Evolutionary conservation across 306 rosid genomes (phyloP).

Genomic region (Arachis hypogaea): DNA sequence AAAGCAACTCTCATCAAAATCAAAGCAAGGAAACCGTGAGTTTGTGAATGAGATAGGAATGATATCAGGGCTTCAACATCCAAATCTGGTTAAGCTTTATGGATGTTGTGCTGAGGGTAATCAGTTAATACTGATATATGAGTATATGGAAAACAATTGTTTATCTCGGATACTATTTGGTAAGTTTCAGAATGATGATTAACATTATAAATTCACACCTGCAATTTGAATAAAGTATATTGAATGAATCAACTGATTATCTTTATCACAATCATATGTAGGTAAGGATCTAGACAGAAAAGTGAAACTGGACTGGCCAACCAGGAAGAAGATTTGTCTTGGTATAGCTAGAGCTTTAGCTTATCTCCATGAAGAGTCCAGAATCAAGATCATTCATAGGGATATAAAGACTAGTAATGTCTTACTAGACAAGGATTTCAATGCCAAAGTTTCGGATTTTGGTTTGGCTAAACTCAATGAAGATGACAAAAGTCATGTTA

Average conservation of each 20-base stretch:
- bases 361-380: conserved; percentile 89
- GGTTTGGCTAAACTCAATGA: conserved; percentile 95
- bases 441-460: conserved; percentile 90
- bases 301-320: conserved; percentile 72
- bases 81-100: conserved; percentile 89
- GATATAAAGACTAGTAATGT: conserved; percentile 98
- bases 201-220: conserved; percentile 5
- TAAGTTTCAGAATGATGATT: conserved; percentile 42
- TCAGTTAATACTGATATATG: conserved; percentile 80
- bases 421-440: conserved; percentile 82
- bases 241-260: conserved; percentile 21
- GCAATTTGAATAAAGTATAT: not conserved
- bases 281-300: conserved; percentile 59
- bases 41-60: conserved; percentile 92
- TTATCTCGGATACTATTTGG: conserved; percentile 88
- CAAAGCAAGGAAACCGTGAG: conserved; percentile 97
- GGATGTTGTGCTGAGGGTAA: conserved; percentile 96
- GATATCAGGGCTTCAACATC: conserved; percentile 92
- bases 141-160: conserved; percentile 95
- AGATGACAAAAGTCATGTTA: conserved; percentile 84
- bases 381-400: conserved; percentile 81
- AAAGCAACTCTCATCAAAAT: conserved; percentile 90
- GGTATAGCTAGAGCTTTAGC: conserved; percentile 92
- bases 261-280: conserved; percentile 37
- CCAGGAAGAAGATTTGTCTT: conserved; percentile 85